Percentiles rank a stretch among this genome's conserved stretches.
These are phyloP conservation scores for Ophioceras dolichostomum DNA, from an alignment of 2,329 filamentous ascomycete genomes.

Conservation along the genomic window DNA sequence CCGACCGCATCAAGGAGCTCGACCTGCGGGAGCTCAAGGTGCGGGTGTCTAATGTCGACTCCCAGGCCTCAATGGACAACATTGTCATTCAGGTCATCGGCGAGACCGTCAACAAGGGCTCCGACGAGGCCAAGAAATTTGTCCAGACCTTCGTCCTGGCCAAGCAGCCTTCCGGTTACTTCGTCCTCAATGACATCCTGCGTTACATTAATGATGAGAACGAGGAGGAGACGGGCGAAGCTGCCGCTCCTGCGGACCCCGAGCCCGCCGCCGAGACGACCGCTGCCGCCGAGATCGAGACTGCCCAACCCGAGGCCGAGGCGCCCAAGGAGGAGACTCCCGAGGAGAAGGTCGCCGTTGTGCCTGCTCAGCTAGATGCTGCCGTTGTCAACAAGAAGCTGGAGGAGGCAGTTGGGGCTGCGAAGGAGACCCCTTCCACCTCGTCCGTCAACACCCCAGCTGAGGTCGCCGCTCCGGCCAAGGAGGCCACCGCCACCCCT, in stretches of 20 bases:
- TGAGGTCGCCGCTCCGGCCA: slow-evolving; percentile 10
- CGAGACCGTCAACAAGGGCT: slow-evolving; percentile 88
- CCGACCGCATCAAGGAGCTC: slow-evolving; percentile 84
- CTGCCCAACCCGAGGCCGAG: slow-evolving; percentile 18
- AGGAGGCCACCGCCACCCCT: slow-evolving; percentile 19
- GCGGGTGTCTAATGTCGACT: slow-evolving; percentile 94
- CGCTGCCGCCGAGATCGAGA: slow-evolving; percentile 17
- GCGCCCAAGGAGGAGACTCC: slow-evolving; percentile 25
- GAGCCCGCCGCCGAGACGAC: slow-evolving; percentile 16
- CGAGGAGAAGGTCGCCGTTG: slow-evolving; percentile 18
- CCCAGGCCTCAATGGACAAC: slow-evolving; percentile 81
- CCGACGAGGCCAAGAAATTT: slow-evolving; percentile 89
- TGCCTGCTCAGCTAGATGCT: slow-evolving; percentile 26
- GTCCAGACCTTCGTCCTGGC: slow-evolving; percentile 96
- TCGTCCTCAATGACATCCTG: slow-evolving; percentile 96
- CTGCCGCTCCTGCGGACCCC: slow-evolving; percentile 12
- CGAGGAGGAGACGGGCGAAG: slow-evolving; percentile 55
- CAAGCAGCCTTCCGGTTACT: slow-evolving; percentile 92
- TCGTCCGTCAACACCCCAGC: slow-evolving; percentile 25
- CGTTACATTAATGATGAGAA: slow-evolving; percentile 78
- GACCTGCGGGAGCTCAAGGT: slow-evolving; percentile 98
- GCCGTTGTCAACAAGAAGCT: slow-evolving; percentile 62
- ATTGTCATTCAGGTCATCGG: slow-evolving; percentile 98
- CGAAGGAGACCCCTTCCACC: slow-evolving; percentile 24
- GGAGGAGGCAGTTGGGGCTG: slow-evolving; percentile 41